phyloP scores from a whole-genome alignment of 2,329 filamentous ascomycete genomes.

The Zopfia rhizophila region DNA sequence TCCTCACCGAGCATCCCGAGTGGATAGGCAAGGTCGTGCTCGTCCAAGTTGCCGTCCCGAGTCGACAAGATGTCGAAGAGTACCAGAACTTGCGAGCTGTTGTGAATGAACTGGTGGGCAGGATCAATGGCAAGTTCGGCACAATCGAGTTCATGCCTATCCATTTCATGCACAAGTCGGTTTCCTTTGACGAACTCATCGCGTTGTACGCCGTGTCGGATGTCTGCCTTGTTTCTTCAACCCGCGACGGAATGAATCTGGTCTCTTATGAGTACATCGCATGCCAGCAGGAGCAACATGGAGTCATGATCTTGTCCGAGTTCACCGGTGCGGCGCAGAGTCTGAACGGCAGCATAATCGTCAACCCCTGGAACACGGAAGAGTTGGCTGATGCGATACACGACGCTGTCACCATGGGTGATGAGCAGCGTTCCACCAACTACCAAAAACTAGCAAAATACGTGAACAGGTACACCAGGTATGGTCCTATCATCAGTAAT shows the following conservation, averaged over 20 bases:
- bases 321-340: slow-evolving; percentile 96
- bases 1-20: slow-evolving; percentile 95
- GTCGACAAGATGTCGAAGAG: slow-evolving; percentile 94
- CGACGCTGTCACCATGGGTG: slow-evolving; percentile 95
- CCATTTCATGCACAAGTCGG: slow-evolving; percentile 97
- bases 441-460: slow-evolving; percentile 94
- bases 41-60: slow-evolving; percentile 95
- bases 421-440: slow-evolving; percentile 86
- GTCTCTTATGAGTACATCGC: slow-evolving; percentile 99
- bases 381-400: slow-evolving; percentile 93
- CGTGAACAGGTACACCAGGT: slow-evolving; percentile 95
- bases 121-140: slow-evolving; percentile 97
- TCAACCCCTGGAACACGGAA: slow-evolving; percentile 99
- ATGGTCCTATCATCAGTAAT: slow-evolving; percentile 26
- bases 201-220: slow-evolving; percentile 93
- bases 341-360: slow-evolving; percentile 90
- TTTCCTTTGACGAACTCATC: slow-evolving; percentile 93
- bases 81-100: slow-evolving; percentile 96
- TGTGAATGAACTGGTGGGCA: slow-evolving; percentile 94
- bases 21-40: slow-evolving; percentile 98
- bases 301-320: slow-evolving; percentile 93
- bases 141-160: slow-evolving; percentile 99
- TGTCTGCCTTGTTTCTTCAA: slow-evolving; percentile 91
- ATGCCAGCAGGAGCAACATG: slow-evolving; percentile 88
- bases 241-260: slow-evolving; percentile 98